Percentiles rank a stretch among this genome's conserved stretches.
Conservation (phyloP, 805 yeast species). For the Metschnikowia arizonensis region DNA sequence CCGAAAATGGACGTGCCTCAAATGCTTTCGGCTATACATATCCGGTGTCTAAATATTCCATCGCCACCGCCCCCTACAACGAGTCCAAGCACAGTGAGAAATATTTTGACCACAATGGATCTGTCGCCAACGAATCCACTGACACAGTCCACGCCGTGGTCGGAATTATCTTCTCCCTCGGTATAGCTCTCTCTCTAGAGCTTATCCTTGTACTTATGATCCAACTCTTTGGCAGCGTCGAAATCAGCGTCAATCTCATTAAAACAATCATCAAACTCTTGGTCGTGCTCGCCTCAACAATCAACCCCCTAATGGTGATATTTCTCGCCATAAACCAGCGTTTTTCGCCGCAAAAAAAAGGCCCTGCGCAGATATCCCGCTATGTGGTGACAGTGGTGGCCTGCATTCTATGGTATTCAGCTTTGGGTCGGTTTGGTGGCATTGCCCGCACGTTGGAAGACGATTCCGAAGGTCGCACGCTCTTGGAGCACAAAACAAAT, state of each 20-base stretch:
- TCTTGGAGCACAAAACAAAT: conserved; percentile 42
- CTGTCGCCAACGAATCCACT: too few species aligned
- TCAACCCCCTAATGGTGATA: conserved; percentile 42
- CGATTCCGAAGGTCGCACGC: conserved; percentile 18
- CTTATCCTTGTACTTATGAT: conserved; percentile 34
- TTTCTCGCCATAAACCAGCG: conserved; percentile 29
- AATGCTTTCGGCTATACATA: too few species aligned
- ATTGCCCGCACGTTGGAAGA: conserved; percentile 24
- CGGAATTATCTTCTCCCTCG: conserved; percentile 27
- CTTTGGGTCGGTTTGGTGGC: conserved; percentile 33
- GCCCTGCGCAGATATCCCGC: conserved; percentile 3
- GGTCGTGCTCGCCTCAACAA: conserved; percentile 36
- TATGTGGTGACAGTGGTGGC: conserved; percentile 6
- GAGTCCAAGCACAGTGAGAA: too few species aligned
- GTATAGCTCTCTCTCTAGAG: conserved; percentile 29
- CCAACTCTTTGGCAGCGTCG: conserved; percentile 27
- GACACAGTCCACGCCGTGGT: conserved; percentile 10
- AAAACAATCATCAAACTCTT: conserved; percentile 35
- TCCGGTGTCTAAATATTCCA: too few species aligned
- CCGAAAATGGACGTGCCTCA: too few species aligned
- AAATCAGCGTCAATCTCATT: conserved; percentile 31
- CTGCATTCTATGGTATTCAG: conserved; percentile 30
- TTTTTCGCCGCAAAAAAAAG: conserved; percentile 18
- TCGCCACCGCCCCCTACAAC: neutral
- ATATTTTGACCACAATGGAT: too few species aligned